Base-by-base conservation (phyloP, 106 monocot genomes). In the Xerophyta viscosa region DNA sequence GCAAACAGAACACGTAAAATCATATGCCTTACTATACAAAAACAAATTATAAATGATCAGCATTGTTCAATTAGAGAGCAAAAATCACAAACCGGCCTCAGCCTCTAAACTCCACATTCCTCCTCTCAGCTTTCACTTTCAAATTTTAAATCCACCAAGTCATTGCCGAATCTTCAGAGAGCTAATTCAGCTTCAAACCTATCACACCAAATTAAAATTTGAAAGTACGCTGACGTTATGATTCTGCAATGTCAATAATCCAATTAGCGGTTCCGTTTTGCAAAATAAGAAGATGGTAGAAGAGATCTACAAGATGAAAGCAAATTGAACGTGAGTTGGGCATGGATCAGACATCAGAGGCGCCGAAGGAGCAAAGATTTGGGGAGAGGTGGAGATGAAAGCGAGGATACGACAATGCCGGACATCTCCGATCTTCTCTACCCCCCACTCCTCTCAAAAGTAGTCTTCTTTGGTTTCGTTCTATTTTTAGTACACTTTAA, bases 81-180 rank as follows among this genome's bases (percentile, higher is more conserved):
- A 25, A 15, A 11, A 30, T 54, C 27, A 9, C 53, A n/a, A 4
- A 54, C 53, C 53, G 2, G 53, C 29, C 14, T 54, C 53, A n/a
- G 30, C 53, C 11, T 20, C 53, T 20, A 54, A 17, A 31, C 53
- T 54, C 3, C 53, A 27, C 53, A 54, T 54, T 5, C 30, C 50
- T 26, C 26, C 43, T 43, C n/a, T 43, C 33, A 33, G 33, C 33
- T 10, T 17, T 17, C 43, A 3, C 14, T 44, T 44, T 44, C 43
- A 44, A 44, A 44, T 6, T 36, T 44, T 14, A 44, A 44, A 14
- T 44, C 43, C 43, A 4, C 7, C 14, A 9, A 44, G 6, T 14
- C 43, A 14, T 17, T 4, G 15, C 3, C 15, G 14, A 14, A 44
- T 14, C n/a, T 14, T 3, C 6, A 9, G 4, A 3, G 14, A 4